A percentile compares a stretch with the other conserved stretches of the same genome.
Evolutionary conservation across 2,329 filamentous ascomycete genomes (phyloP).

Genomic region (Pseudogymnoascus sp.): DNA sequence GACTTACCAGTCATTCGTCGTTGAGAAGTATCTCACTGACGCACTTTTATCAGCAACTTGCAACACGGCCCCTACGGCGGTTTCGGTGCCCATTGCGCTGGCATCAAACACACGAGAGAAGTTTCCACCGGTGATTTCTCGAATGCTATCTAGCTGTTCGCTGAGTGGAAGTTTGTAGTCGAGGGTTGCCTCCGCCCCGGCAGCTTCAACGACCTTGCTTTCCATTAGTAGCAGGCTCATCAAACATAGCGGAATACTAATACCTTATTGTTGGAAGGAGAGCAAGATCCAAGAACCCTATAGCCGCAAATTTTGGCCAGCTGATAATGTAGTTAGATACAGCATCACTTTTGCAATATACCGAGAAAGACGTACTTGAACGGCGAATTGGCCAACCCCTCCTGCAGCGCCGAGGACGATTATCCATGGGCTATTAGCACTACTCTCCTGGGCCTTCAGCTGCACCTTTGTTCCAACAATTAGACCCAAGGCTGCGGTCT

Average conservation of each 20-base stretch:
- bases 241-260: too few species aligned
- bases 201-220: conserved; percentile 22
- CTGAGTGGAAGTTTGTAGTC: conserved; percentile 26
- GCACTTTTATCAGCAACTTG: conserved; percentile 19
- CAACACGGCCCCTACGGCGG: conserved; percentile 28
- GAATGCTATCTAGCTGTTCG: conserved; percentile 29
- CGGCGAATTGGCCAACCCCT: conserved; percentile 30
- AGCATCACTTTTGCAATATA: neutral
- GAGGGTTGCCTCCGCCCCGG: conserved; percentile 30
- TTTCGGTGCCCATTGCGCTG: conserved; percentile 24
- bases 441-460: conserved; percentile 15
- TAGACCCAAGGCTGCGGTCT: conserved; percentile 32
- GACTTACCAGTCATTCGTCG: conserved; percentile 31
- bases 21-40: conserved; percentile 27
- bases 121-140: conserved; percentile 28
- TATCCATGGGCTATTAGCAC: conserved; percentile 30
- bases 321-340: conserved; percentile 17
- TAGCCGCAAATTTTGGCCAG: conserved; percentile 31
- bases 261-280: conserved; percentile 23
- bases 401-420: conserved; percentile 32
- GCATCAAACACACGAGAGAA: conserved; percentile 31
- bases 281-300: conserved; percentile 33
- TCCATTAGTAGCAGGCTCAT: conserved; percentile 4
- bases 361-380: conserved; percentile 22
- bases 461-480: conserved; percentile 25